Conservation (phyloP, 352 stramenopile species). For the Pythium utonaiense region DNA sequence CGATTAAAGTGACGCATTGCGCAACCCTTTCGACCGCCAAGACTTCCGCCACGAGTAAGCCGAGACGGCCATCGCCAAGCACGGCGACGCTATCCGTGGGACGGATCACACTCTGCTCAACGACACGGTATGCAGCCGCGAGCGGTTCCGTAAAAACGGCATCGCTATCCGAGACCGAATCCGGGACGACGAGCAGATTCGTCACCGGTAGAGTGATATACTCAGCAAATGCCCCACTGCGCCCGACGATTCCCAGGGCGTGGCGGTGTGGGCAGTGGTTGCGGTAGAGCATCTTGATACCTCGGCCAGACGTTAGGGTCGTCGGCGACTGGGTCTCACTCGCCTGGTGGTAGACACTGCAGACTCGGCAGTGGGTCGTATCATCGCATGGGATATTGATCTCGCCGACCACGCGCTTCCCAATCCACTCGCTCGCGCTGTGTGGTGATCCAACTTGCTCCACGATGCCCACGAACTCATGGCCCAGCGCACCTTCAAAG, state of each 20-base stretch:
- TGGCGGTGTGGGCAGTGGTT: conserved; percentile 79
- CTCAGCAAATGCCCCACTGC: conserved; percentile 67
- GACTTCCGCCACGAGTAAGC: conserved; percentile 67
- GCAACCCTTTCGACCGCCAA: conserved; percentile 23
- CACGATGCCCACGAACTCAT: conserved; percentile 90
- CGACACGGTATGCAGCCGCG: conserved; percentile 62
- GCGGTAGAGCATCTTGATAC: conserved; percentile 21
- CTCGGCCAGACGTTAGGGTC: neutral
- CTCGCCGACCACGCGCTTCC: conserved; percentile 87
- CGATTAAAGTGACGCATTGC: conserved; percentile 32
- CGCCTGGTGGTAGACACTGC: conserved; percentile 15
- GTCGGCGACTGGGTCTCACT: neutral
- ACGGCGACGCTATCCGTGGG: conserved; percentile 51
- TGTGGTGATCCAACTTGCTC: conserved; percentile 38
- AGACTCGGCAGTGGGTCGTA: conserved; percentile 15
- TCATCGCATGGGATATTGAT: conserved; percentile 88
- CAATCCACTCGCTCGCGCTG: conserved; percentile 44
- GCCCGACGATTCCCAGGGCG: conserved; percentile 68
- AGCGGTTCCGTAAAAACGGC: conserved; percentile 69
- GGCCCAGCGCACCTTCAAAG: conserved; percentile 69
- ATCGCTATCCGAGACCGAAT: conserved; percentile 33
- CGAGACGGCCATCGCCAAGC: conserved; percentile 72
- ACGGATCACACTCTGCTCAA: conserved; percentile 55
- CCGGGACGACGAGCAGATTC: conserved; percentile 65
- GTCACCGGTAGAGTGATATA: conserved; percentile 58